These are phyloP conservation scores for Neoconidiobolus thromboides DNA, from an alignment of 371 early-diverging fungal species.

Conservation along the genomic window DNA sequence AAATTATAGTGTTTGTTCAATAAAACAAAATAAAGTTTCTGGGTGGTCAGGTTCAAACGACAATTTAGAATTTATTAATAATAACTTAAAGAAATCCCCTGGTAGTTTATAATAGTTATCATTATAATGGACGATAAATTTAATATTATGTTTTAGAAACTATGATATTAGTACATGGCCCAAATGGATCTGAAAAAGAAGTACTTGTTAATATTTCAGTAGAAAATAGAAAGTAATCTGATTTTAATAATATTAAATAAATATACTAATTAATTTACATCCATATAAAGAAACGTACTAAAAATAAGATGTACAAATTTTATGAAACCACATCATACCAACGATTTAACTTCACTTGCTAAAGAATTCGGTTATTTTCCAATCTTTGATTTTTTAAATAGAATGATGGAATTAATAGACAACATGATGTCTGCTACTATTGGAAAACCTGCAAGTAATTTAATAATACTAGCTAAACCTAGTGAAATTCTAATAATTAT, in stretches of 20 bases:
- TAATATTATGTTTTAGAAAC: too few species aligned
- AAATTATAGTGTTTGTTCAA: too few species aligned
- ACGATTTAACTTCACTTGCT: background rate
- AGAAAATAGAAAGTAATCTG: background rate
- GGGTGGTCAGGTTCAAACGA: too few species aligned
- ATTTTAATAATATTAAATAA: too few species aligned
- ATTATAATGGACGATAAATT: too few species aligned
- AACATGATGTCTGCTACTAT: background rate
- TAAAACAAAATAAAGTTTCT: too few species aligned
- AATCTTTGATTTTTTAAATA: background rate
- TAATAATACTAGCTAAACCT: background rate
- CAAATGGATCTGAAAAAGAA: background rate
- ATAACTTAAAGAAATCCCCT: too few species aligned
- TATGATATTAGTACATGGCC: background rate
- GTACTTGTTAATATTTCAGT: background rate
- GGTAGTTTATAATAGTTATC: too few species aligned
- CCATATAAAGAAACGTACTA: too few species aligned
- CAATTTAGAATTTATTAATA: too few species aligned
- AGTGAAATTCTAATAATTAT: background rate
- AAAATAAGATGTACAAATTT: too few species aligned
- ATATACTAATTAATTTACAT: too few species aligned
- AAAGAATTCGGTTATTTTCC: constrained; percentile 1
- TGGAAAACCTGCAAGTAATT: background rate
- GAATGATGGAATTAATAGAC: background rate
- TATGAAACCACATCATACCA: background rate